phyloP scores from a whole-genome alignment of 768 basidiomycete species.

The Phlebiopsis gigantea region DNA sequence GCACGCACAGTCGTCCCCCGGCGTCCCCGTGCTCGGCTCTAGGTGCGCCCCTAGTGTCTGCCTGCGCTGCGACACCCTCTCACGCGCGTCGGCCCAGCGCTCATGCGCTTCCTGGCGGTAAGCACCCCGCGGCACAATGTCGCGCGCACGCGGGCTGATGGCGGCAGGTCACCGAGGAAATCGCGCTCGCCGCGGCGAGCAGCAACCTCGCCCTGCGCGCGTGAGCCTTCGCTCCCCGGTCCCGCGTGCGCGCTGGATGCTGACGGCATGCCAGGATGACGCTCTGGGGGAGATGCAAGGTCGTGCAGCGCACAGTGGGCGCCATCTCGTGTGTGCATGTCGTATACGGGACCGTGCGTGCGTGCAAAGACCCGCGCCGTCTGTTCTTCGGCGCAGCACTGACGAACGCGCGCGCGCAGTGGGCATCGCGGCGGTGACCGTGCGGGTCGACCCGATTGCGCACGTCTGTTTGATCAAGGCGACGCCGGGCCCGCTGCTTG shows the following conservation, averaged over 20 bases:
- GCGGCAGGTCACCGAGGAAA: slow-evolving; percentile 1
- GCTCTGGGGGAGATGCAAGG: not conserved
- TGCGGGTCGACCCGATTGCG: not conserved
- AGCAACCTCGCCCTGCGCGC: slow-evolving; percentile 1
- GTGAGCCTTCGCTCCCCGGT: not conserved
- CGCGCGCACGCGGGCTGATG: not conserved
- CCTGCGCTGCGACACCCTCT: too few relatives aligned
- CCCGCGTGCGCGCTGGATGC: not conserved
- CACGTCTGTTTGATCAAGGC: not conserved
- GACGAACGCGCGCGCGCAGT: not conserved
- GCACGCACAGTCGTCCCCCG: not conserved
- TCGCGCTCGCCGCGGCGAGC: slow-evolving; percentile 2
- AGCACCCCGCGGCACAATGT: not conserved
- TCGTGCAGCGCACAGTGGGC: not conserved
- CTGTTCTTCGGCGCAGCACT: not conserved
- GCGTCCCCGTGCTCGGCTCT: not conserved
- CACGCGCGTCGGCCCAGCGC: not conserved
- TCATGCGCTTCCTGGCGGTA: not conserved
- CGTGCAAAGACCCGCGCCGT: not conserved
- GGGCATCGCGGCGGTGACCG: not conserved
- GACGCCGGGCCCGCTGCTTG: not conserved
- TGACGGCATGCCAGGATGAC: not conserved
- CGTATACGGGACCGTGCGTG: not conserved
- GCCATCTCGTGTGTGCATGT: not conserved
- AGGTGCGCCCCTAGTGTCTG: not conserved